Evolutionary conservation across 108 stramenopile species (phyloP), one percentile per base, ranked within the genome.

Genomic region (Phaeodactylum tricornutum): DNA sequence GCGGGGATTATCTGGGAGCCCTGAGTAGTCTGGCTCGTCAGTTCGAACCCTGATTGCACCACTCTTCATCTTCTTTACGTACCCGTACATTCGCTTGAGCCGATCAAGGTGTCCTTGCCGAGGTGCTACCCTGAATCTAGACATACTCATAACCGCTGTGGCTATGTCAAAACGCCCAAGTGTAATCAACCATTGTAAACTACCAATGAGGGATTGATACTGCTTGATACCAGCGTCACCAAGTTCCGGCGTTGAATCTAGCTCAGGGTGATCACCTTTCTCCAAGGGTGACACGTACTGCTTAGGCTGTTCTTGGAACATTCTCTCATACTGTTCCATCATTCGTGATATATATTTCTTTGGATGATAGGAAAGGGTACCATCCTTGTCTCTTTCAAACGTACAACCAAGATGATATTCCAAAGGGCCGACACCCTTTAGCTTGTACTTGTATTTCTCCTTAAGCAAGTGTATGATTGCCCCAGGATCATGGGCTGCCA

Each of bases 191-290:
- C 64, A 66, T 15, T 53, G 47, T 5, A 59, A 6, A 3, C 19
- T 21, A 19, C 70, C 70, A 44, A 71, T 62, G 16, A 57, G 22
- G 1, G 50, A 45, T 20, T 61, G 53, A n/a, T n/a, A n/a, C n/a
- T n/a, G n/a, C n/a, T n/a, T n/a, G n/a, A n/a, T n/a, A n/a, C n/a
- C n/a, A n/a, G n/a, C n/a, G n/a, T n/a, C n/a, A n/a, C n/a, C n/a
- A n/a, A n/a, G 35, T 9, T 30, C 8, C 35, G 27, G 29, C 0
- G 55, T 45, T 6, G 43, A n/a, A n/a, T 64, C 70, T 3, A 53
- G 0, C 55, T 66, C 64, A 15, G 65, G 65, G 43, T 66, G 65
- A 29, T 66, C 65, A 0, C 38, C 43, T 26, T 43, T 8, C 15
- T 58, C 57, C 3, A 53, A 19, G 15, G 57, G 51, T 22, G 33